A percentile compares a stretch with the other conserved stretches of the same genome.
These are phyloP conservation scores for Dioscorea cayenensis DNA, from an alignment of 116 monocot species.

Conservation along the genomic window DNA sequence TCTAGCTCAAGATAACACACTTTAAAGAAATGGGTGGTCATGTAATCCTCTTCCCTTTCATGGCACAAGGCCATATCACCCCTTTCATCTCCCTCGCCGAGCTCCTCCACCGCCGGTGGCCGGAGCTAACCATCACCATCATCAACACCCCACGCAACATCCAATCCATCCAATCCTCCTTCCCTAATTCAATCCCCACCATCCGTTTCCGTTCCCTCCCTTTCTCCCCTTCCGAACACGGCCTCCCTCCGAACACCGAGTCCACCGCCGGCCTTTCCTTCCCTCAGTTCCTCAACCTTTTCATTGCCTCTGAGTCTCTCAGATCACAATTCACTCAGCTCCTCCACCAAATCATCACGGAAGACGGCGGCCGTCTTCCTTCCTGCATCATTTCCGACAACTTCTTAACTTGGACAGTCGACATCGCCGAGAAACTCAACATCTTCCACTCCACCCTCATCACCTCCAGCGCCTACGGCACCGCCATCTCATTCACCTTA, in stretches of 20 bases:
- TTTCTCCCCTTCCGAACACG: not conserved
- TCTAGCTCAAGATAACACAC: too few species aligned
- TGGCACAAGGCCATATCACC: constrained; percentile 27
- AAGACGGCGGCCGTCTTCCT: constrained; percentile 4
- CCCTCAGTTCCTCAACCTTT: not conserved
- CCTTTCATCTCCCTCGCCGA: constrained; percentile 16
- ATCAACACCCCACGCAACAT: constrained; percentile 14
- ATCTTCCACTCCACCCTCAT: constrained; percentile 10
- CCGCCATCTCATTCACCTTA: constrained; percentile 8
- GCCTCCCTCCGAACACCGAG: not conserved
- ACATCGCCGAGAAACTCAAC: constrained; percentile 3
- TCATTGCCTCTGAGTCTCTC: not conserved
- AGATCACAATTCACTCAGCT: not conserved
- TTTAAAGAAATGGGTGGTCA: not conserved
- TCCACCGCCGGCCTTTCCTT: constrained; percentile 4
- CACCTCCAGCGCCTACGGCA: constrained; percentile 14
- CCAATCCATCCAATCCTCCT: not conserved
- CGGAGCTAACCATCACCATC: constrained; percentile 1
- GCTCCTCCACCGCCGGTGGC: constrained; percentile 1
- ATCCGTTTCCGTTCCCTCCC: constrained; percentile 9
- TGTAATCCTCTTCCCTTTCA: constrained; percentile 2
- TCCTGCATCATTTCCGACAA: constrained; percentile 14
- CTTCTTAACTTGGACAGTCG: constrained; percentile 13
- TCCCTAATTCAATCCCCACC: not conserved
- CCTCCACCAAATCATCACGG: not conserved